phyloP scores from a whole-genome alignment of 192 early-diverging fungal species.

The Helicostylum pulchrum region DNA sequence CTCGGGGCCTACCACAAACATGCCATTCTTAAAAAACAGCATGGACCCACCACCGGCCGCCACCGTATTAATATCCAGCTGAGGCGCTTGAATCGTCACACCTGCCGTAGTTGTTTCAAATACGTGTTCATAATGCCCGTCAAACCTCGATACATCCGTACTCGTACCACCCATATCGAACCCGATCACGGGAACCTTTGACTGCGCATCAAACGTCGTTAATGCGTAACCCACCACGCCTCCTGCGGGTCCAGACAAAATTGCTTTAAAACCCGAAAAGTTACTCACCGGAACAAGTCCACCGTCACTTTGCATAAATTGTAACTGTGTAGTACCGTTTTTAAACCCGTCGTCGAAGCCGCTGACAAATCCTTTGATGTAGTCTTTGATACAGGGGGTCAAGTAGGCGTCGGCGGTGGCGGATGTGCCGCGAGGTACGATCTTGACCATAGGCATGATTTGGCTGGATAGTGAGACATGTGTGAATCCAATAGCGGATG shows the following conservation, averaged over 20 bases:
- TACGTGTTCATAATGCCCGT: conserved; percentile 86
- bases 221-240: conserved; percentile 83
- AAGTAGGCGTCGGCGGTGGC: conserved; percentile 92
- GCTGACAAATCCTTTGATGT: conserved; percentile 79
- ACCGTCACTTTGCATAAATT: conserved; percentile 99
- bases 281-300: conserved; percentile 82
- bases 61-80: conserved; percentile 94
- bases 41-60: conserved; percentile 95
- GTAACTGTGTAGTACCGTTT: conserved; percentile 40
- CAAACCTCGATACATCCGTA: conserved; percentile 92
- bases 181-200: conserved; percentile 73
- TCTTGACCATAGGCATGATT: conserved; percentile 92
- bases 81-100: conserved; percentile 92
- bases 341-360: conserved; percentile 73
- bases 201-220: conserved; percentile 47
- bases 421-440: conserved; percentile 89
- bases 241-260: conserved; percentile 92
- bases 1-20: conserved; percentile 92
- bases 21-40: conserved; percentile 88
- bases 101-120: conserved; percentile 92
- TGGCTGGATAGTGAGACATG: conserved; percentile 81
- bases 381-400: conserved; percentile 85
- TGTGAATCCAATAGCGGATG: conserved; percentile 72
- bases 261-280: conserved; percentile 86
- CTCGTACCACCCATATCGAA: conserved; percentile 97